Conservation (phyloP, 768 basidiomycete genomes). For the Strobilomyces dryophilus region DNA sequence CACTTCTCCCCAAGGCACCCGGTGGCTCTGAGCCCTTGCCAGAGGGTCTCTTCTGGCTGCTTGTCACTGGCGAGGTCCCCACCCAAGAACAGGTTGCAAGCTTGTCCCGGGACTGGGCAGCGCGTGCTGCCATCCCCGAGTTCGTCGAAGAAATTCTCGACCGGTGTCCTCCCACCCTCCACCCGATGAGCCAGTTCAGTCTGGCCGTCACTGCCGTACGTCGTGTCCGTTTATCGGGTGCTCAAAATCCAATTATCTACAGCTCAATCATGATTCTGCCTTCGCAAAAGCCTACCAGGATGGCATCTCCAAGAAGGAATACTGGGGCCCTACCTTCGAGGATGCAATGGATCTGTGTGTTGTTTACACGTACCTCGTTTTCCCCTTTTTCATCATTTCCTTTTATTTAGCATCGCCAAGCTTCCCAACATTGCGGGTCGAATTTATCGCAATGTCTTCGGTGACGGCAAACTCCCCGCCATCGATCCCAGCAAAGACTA, state of each 20-base stretch:
- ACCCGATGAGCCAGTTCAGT: constrained; percentile 99
- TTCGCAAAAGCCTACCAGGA: constrained; percentile 94
- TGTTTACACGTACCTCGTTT: not conserved
- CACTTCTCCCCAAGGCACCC: constrained; percentile 83
- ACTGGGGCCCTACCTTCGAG: constrained; percentile 94
- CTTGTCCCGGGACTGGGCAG: constrained; percentile 93
- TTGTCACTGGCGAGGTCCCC: constrained; percentile 92
- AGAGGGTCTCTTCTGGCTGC: constrained; percentile 92
- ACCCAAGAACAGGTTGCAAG: constrained; percentile 83
- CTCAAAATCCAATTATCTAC: constrained; percentile 6
- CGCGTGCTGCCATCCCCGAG: constrained; percentile 83
- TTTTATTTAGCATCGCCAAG: constrained; percentile 74
- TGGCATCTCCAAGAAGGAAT: constrained; percentile 91
- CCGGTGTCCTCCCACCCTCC: constrained; percentile 87
- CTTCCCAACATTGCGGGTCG: constrained; percentile 95
- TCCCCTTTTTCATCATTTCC: constrained; percentile 5
- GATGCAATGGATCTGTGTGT: constrained; percentile 81
- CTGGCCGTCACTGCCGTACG: constrained; percentile 89
- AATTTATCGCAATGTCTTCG: constrained; percentile 85
- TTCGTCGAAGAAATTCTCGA: constrained; percentile 98
- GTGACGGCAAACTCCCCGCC: constrained; percentile 80
- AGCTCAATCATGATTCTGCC: constrained; percentile 93
- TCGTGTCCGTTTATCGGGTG: constrained; percentile 3
- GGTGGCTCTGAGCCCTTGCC: constrained; percentile 89
- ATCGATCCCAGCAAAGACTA: constrained; percentile 86